A percentile compares a stretch with the other conserved stretches of the same genome.
These are phyloP conservation scores for Durotheca rogersii DNA, from an alignment of 495 filamentous ascomycete species.

Conservation along the genomic window DNA sequence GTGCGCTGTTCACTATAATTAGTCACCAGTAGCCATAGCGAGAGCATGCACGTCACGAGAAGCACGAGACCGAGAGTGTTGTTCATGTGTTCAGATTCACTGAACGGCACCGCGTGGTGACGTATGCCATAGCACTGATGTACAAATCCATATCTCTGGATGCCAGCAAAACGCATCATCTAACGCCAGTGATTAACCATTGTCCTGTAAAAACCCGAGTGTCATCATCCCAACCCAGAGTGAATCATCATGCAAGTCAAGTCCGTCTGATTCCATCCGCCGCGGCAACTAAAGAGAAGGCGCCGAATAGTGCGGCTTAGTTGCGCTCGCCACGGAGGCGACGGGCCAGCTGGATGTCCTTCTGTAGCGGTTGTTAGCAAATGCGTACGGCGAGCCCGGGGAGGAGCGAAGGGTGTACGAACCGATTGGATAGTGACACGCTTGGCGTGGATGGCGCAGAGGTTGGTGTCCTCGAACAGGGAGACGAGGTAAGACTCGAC, in stretches of 20 bases:
- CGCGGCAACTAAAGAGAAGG: constrained; percentile 12
- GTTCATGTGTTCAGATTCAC: constrained; percentile 23
- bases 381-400: constrained; percentile 1
- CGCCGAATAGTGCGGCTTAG: constrained; percentile 40
- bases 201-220: constrained; percentile 34
- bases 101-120: constrained; percentile 20
- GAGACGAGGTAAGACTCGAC: constrained; percentile 99
- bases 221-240: constrained; percentile 39
- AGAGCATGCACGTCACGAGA: no score
- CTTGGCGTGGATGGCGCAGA: constrained; percentile 99
- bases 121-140: constrained; percentile 31
- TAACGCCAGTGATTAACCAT: constrained; percentile 47
- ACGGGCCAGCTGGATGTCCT: constrained; percentile 96
- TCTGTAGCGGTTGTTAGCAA: constrained; percentile 53
- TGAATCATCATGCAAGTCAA: constrained; percentile 33
- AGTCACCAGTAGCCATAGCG: no score
- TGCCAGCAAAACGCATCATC: constrained; percentile 36
- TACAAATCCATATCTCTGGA: constrained; percentile 33
- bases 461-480: constrained; percentile 99
- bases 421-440: constrained; percentile 88
- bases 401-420: constrained; percentile 25
- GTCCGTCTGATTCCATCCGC: constrained; percentile 24
- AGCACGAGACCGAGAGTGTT: background rate
- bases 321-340: constrained; percentile 94
- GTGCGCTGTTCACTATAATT: no score